phyloP scores from a whole-genome alignment of 192 early-diverging fungal genomes.

The Coemansia sp. region DNA sequence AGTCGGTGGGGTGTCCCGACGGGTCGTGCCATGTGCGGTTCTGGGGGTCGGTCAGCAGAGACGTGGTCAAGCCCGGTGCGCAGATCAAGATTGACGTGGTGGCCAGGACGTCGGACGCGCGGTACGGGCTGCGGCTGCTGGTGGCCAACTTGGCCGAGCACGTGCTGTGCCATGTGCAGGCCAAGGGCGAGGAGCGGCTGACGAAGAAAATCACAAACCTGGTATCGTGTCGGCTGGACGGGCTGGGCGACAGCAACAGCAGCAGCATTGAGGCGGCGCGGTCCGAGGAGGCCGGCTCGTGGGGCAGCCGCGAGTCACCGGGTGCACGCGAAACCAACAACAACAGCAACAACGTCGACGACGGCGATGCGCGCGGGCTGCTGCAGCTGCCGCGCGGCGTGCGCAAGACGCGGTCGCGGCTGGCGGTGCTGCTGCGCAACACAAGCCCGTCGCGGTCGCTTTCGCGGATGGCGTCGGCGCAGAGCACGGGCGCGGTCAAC shows the following conservation, averaged over 20 bases:
- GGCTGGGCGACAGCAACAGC: background rate
- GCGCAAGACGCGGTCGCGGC: conserved; percentile 36
- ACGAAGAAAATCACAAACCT: conserved; percentile 38
- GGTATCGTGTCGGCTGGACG: conserved; percentile 32
- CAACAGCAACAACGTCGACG: background rate
- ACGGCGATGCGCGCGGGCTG: conserved; percentile 1
- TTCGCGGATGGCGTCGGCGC: conserved; percentile 3
- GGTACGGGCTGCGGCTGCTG: conserved; percentile 41
- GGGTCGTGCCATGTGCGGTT: conserved; percentile 51
- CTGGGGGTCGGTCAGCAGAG: conserved; percentile 36
- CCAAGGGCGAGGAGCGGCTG: conserved; percentile 48
- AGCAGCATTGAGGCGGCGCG: background rate
- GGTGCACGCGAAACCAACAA: conserved; percentile 8
- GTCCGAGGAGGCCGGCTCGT: background rate
- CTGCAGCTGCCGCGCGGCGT: conserved; percentile 18
- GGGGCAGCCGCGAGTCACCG: background rate
- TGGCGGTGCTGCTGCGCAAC: conserved; percentile 31
- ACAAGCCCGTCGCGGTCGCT: conserved; percentile 13
- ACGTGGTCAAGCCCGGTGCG: conserved; percentile 44
- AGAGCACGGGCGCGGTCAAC: background rate
- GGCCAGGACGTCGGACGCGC: conserved; percentile 45
- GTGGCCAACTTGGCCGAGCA: conserved; percentile 45
- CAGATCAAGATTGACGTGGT: conserved; percentile 34
- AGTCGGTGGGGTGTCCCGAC: conserved; percentile 54
- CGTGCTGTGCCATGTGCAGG: conserved; percentile 50